These are phyloP conservation scores for Macrocystidia cucumis DNA, from an alignment of 1,284 basidiomycete genomes.

Conservation along the genomic window DNA sequence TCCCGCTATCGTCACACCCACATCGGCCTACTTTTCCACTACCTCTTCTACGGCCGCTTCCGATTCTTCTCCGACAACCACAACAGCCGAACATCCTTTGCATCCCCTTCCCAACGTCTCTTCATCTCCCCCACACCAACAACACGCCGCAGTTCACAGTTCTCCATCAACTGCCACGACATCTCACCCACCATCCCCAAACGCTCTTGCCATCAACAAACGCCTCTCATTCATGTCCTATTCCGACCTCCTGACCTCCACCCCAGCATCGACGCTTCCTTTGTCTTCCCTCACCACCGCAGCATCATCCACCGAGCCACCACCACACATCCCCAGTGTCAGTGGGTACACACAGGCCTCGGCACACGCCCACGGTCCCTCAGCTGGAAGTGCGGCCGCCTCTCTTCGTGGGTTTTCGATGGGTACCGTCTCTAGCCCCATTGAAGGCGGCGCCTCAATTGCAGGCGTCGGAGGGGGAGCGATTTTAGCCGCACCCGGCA, in stretches of 20 bases:
- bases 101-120: slow-evolving; percentile 16
- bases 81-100: slow-evolving; percentile 17
- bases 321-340: slow-evolving; percentile 60
- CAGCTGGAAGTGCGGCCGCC: slow-evolving; percentile 6
- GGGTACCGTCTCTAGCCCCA: background rate
- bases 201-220: slow-evolving; percentile 40
- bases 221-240: slow-evolving; percentile 83
- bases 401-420: slow-evolving; percentile 1
- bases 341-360: slow-evolving; percentile 2
- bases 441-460: no score
- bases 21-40: slow-evolving; percentile 39
- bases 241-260: slow-evolving; percentile 71
- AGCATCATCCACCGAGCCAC: slow-evolving; percentile 40
- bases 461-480: slow-evolving; percentile 11
- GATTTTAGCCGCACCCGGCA: slow-evolving; percentile 14
- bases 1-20: slow-evolving; percentile 32
- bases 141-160: no score
- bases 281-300: slow-evolving; percentile 65
- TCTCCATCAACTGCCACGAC: no score
- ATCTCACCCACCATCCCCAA: slow-evolving; percentile 52
- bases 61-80: slow-evolving; percentile 12
- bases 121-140: no score
- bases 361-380: slow-evolving; percentile 7
- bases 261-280: slow-evolving; percentile 63
- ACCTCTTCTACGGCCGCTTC: slow-evolving; percentile 13